Conservation (phyloP, 148 eudicot genomes). For the Camellia japonica region DNA sequence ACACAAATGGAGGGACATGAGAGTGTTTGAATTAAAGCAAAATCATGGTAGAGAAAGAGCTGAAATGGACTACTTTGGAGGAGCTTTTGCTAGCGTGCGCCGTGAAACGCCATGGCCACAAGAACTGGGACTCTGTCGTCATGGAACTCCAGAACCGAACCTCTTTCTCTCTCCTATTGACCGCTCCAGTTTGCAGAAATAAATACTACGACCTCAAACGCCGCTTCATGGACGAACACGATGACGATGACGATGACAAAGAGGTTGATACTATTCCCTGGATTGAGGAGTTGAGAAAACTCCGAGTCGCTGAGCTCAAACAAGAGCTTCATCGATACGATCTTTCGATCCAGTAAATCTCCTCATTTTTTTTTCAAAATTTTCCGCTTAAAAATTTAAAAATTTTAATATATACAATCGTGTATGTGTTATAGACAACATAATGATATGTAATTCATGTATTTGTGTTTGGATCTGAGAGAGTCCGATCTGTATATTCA, state of each 20-base stretch:
- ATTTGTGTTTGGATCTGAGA: slow-evolving; percentile 22
- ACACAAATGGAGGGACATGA: slow-evolving; percentile 15
- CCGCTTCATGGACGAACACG: slow-evolving; percentile 15
- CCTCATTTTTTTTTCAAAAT: neutral
- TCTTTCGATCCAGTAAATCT: slow-evolving; percentile 44
- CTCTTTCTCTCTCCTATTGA: slow-evolving; percentile 7
- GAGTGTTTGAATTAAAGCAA: neutral
- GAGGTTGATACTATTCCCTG: slow-evolving; percentile 15
- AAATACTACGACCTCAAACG: slow-evolving; percentile 29
- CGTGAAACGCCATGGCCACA: slow-evolving; percentile 40
- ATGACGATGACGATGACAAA: neutral
- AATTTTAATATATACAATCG: neutral
- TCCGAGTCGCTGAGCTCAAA: slow-evolving; percentile 37
- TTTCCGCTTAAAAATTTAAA: neutral
- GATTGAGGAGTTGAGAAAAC: slow-evolving; percentile 35
- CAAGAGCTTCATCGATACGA: slow-evolving; percentile 39
- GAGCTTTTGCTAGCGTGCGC: slow-evolving; percentile 43
- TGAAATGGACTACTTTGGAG: slow-evolving; percentile 42
- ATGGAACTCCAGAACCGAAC: slow-evolving; percentile 32
- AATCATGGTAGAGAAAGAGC: slow-evolving; percentile 6
- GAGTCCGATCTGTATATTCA: slow-evolving; percentile 3
- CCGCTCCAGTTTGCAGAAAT: slow-evolving; percentile 26
- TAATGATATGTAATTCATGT: neutral
- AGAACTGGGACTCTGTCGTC: slow-evolving; percentile 36
- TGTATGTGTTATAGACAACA: neutral